Conservation (phyloP, 208 protist genomes). For the Leishmania lainsoni region DNA sequence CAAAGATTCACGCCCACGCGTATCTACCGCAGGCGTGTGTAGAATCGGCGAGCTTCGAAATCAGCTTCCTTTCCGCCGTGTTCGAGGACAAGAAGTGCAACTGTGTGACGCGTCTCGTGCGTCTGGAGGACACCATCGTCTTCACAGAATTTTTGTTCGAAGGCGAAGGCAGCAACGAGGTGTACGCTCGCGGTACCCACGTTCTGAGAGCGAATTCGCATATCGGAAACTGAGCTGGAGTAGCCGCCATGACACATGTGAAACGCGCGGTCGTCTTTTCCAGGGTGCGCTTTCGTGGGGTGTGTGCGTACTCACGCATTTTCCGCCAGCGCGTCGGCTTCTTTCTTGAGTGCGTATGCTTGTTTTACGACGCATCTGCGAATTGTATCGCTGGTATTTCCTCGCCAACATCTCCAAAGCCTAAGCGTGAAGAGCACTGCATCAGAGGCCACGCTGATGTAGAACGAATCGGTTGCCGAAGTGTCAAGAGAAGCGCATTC, state of each 20-base stretch:
- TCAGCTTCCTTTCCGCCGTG: conserved; percentile 79
- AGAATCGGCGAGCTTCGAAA: conserved; percentile 78
- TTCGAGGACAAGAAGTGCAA: conserved; percentile 62
- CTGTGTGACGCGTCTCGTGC: conserved; percentile 74
- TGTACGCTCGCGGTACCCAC: conserved; percentile 81
- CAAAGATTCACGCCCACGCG: conserved; percentile 63
- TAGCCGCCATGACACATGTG: not conserved
- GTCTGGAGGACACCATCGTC: conserved; percentile 38
- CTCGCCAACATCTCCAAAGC: not conserved
- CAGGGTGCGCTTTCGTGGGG: not conserved
- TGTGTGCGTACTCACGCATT: not conserved
- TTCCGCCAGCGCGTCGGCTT: not conserved
- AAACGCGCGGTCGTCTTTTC: not conserved
- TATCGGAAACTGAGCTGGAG: not conserved
- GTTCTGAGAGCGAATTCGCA: conserved; percentile 28
- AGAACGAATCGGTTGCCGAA: not conserved
- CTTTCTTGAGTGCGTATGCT: not conserved
- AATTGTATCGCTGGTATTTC: not conserved
- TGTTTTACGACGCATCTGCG: not conserved
- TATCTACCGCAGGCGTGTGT: conserved; percentile 23
- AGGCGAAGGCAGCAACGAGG: conserved; percentile 52
- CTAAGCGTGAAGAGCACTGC: no score
- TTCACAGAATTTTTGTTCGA: conserved; percentile 84
- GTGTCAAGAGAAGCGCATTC: not conserved
- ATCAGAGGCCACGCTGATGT: not conserved